Evolutionary conservation across 805 yeast species (phyloP), one percentile per base, ranked within the genome.

Genomic region (Lipomyces starkeyi): DNA sequence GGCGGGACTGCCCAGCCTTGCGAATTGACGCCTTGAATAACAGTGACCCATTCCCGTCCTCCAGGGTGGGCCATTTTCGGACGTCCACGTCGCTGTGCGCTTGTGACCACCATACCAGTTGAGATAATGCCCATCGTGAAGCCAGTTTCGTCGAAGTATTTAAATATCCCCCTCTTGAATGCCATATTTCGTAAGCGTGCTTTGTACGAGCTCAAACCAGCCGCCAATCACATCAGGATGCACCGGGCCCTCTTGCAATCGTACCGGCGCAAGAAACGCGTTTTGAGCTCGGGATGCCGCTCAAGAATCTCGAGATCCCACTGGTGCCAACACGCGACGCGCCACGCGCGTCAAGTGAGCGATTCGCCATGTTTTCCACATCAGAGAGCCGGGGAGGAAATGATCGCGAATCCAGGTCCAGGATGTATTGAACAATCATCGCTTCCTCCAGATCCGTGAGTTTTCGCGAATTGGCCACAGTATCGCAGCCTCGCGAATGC

Each of bases 1-100:
- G 63, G 65, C 29, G 65, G 63, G 25, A 62, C 49, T 14, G 64
- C 64, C 65, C 63, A 58, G 43, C 65, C 65, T 27, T 59, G 60
- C 11, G 64, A 5, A 64, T 59, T 64, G 52, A 61, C 59, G 40
- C 35, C 59, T 17, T 29, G 59, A 29, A 56, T 13, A 9, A 40
- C 47, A n/a, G 40, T 29, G 8, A 11, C 59, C 59, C 59, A 13
- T 27, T 11, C 35, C 32, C 59, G 35, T n/a, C n/a, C n/a, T n/a
- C 47, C 47, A 40, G 47, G 47, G 2, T 40, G 47, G 25, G 14
- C 22, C 17, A 1, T 29, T 22, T n/a, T 22, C 59, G 25, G 59
- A 56, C 32, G 59, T 11, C 14, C 40, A n/a, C 47, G 17, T 11
- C 17, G 9, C 8, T 56, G 43, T 56, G 59, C 9, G 59, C 59